A percentile compares a stretch with the other conserved stretches of the same genome.
Evolutionary conservation across 2,329 filamentous ascomycete genomes (phyloP).

Genomic region (Lachnellula suecica): DNA sequence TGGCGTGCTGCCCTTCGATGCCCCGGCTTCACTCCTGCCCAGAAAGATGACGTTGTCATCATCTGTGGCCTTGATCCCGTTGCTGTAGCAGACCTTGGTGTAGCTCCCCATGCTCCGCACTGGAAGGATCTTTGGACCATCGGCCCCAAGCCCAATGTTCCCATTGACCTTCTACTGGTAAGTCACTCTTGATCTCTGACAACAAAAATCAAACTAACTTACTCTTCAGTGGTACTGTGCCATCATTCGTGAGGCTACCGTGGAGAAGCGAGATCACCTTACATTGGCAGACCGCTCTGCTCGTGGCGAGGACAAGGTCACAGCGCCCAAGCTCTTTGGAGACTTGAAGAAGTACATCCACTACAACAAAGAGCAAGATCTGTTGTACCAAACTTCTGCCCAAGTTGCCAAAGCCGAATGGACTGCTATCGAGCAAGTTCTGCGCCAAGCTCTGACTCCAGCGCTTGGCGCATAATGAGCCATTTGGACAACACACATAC

Average conservation of each 20-base stretch:
- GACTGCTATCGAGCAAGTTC: constrained; percentile 46
- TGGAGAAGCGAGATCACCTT: constrained; percentile 38
- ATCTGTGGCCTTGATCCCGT: constrained; percentile 37
- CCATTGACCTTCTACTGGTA: constrained; percentile 56
- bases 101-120: constrained; percentile 46
- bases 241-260: constrained; percentile 53
- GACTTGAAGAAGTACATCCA: constrained; percentile 51
- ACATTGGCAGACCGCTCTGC: constrained; percentile 42
- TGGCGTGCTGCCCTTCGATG: constrained; percentile 53
- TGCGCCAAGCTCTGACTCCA: constrained; percentile 34
- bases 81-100: constrained; percentile 39
- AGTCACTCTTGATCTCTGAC: constrained; percentile 23
- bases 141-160: constrained; percentile 46
- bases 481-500: not conserved
- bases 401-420: constrained; percentile 48
- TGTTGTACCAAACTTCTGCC: constrained; percentile 45
- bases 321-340: constrained; percentile 24
- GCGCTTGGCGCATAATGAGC: constrained; percentile 3
- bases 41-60: constrained; percentile 58
- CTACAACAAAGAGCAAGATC: constrained; percentile 34
- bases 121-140: constrained; percentile 56
- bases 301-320: constrained; percentile 7
- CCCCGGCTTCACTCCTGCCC: constrained; percentile 58
- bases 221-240: constrained; percentile 53
- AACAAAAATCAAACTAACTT: constrained; percentile 1